A percentile compares a stretch with the other conserved stretches of the same genome.
Conservation (phyloP, 2,329 filamentous ascomycete species). For the Clonostachys rosea region DNA sequence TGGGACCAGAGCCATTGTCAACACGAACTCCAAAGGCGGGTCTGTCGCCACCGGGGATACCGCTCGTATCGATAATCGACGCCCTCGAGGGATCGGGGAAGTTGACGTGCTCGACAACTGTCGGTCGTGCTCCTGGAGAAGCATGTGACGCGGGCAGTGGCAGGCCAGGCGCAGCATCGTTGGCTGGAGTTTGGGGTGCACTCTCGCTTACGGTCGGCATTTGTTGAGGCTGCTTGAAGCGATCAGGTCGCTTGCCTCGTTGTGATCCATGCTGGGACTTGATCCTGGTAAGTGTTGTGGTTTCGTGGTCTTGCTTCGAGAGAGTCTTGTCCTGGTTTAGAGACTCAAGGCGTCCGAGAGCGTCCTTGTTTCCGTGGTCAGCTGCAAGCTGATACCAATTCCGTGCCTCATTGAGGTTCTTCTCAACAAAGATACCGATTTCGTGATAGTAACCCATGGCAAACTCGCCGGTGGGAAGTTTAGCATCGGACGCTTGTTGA, state of each 20-base stretch:
- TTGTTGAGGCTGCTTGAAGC: conserved; percentile 45
- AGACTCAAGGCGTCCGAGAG: conserved; percentile 74
- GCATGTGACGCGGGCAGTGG: conserved; percentile 22
- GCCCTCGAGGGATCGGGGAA: conserved; percentile 43
- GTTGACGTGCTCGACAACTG: conserved; percentile 28
- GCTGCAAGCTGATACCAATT: conserved; percentile 90
- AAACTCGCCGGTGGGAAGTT: conserved; percentile 88
- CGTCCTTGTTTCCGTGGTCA: conserved; percentile 88
- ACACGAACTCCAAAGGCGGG: conserved; percentile 46
- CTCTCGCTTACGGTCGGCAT: conserved; percentile 47
- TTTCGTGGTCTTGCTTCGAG: conserved; percentile 89
- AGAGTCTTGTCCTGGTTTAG: conserved; percentile 78
- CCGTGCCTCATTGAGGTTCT: conserved; percentile 75
- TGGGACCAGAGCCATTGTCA: conserved; percentile 19
- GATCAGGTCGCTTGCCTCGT: conserved; percentile 54
- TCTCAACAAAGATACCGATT: conserved; percentile 87
- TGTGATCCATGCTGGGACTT: conserved; percentile 74
- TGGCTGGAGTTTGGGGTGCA: conserved; percentile 19
- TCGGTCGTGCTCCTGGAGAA: conserved; percentile 33
- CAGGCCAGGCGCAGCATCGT: conserved; percentile 7
- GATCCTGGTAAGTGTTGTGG: conserved; percentile 82
- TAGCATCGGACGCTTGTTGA: conserved; percentile 74
- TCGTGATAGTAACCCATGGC: conserved; percentile 97
- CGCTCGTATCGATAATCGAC: conserved; percentile 20
- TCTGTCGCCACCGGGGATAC: neutral